Evolutionary conservation across 2,329 filamentous ascomycete species (phyloP).

Genomic region (Arthrinium puccinioides): DNA sequence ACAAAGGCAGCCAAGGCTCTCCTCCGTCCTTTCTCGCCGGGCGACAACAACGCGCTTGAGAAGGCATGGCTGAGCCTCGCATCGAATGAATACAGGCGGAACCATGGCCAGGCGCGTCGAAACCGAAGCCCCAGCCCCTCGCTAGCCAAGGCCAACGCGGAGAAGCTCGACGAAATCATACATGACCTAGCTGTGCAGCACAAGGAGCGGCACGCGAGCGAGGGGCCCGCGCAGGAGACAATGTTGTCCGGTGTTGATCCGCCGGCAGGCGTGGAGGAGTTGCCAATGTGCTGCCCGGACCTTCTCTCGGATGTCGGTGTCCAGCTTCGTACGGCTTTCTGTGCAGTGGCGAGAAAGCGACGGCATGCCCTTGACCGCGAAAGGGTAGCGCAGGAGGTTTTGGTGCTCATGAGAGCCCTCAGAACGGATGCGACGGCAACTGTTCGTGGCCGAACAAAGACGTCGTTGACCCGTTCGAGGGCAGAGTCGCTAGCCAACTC

Average conservation of each 20-base stretch:
- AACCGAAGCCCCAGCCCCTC: slow-evolving; percentile 24
- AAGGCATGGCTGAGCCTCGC: slow-evolving; percentile 64
- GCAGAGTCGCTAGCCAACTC: slow-evolving; percentile 8
- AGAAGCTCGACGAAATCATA: slow-evolving; percentile 31
- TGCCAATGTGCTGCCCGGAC: slow-evolving; percentile 40
- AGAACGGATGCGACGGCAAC: slow-evolving; percentile 13
- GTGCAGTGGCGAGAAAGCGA: slow-evolving; percentile 35
- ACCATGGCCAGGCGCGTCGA: slow-evolving; percentile 33
- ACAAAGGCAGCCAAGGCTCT: slow-evolving; percentile 42
- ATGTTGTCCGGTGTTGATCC: slow-evolving; percentile 18
- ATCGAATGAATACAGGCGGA: slow-evolving; percentile 37
- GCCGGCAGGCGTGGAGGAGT: slow-evolving; percentile 17
- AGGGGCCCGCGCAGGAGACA: slow-evolving; percentile 23
- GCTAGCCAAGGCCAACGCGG: slow-evolving; percentile 25
- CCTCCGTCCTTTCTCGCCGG: slow-evolving; percentile 69
- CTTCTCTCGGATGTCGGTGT: slow-evolving; percentile 38
- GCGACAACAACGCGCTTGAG: slow-evolving; percentile 75
- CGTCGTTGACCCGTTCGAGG: slow-evolving; percentile 9
- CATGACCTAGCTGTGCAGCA: slow-evolving; percentile 38
- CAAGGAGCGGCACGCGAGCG: slow-evolving; percentile 35
- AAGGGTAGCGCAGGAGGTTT: slow-evolving; percentile 37
- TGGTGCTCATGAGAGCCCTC: slow-evolving; percentile 25
- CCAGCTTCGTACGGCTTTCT: slow-evolving; percentile 42
- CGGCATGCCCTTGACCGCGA: slow-evolving; percentile 34
- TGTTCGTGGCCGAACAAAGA: slow-evolving; percentile 10